Evolutionary conservation across 2,329 filamentous ascomycete genomes (phyloP).

Genomic region (Trichoderma oligosporum): DNA sequence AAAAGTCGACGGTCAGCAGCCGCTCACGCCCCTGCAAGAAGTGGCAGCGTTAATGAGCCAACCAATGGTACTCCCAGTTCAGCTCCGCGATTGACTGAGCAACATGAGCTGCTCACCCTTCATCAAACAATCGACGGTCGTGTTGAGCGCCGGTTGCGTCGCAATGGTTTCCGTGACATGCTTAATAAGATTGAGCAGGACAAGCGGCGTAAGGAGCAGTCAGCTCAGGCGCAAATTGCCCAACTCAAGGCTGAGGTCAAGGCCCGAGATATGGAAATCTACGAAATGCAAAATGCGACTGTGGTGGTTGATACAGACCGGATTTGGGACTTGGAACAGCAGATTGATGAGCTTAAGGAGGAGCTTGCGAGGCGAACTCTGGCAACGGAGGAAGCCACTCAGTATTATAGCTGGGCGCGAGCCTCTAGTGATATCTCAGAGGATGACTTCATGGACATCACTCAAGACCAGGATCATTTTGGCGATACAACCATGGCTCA

Average conservation of each 20-base stretch:
- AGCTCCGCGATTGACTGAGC: constrained; percentile 29
- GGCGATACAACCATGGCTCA: constrained; percentile 51
- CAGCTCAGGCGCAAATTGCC: constrained; percentile 46
- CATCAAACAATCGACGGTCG: constrained; percentile 55
- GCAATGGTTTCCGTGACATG: constrained; percentile 56
- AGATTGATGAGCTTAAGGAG: constrained; percentile 36
- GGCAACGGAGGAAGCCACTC: constrained; percentile 25
- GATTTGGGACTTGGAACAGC: constrained; percentile 41
- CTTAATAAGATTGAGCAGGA: constrained; percentile 51
- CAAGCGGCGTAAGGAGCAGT: constrained; percentile 39
- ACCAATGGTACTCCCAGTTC: neutral
- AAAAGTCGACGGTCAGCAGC: constrained; percentile 46
- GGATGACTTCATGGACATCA: constrained; percentile 41
- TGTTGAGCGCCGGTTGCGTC: constrained; percentile 53
- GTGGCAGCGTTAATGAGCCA: constrained; percentile 19
- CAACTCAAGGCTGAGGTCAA: constrained; percentile 47
- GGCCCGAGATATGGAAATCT: constrained; percentile 51
- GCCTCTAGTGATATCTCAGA: constrained; percentile 46
- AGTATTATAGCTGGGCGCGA: constrained; percentile 48
- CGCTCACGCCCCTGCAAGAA: constrained; percentile 41
- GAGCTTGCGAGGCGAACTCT: constrained; percentile 31
- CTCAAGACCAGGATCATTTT: constrained; percentile 41
- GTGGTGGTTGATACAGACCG: constrained; percentile 46
- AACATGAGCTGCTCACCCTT: constrained; percentile 36
- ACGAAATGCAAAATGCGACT: constrained; percentile 49